Conservation (phyloP, 1,284 basidiomycete species). For the Ustilago cynodontis region DNA sequence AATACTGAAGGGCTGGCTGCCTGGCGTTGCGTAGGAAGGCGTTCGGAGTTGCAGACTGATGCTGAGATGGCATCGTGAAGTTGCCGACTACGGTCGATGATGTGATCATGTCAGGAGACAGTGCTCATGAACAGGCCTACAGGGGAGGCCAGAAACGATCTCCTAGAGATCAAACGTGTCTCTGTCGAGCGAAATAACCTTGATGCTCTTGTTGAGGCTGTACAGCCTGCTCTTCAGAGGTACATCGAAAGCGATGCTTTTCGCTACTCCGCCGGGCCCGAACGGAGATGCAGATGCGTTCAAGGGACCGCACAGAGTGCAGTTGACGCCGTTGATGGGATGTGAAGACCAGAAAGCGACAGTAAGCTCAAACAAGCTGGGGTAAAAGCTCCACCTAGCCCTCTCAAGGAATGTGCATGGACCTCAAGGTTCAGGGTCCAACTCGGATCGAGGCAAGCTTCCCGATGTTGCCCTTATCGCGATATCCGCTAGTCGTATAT, state of each 20-base stretch:
- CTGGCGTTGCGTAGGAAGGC: slow-evolving; percentile 10
- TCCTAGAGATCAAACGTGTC: background rate
- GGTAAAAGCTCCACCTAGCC: background rate
- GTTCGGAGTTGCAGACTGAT: slow-evolving; percentile 11
- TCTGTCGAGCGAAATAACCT: background rate
- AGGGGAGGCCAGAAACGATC: too few species aligned
- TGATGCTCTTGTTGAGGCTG: background rate
- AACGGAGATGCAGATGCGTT: too few species aligned
- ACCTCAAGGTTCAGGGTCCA: background rate
- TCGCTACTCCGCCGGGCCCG: background rate
- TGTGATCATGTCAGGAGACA: background rate
- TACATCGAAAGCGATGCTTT: background rate
- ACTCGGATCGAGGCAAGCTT: background rate
- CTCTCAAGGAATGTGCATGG: background rate
- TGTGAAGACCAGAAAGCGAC: background rate
- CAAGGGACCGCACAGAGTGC: background rate
- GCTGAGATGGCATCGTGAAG: slow-evolving; percentile 8
- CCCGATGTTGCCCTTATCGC: background rate
- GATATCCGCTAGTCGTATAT: background rate
- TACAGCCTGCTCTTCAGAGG: background rate
- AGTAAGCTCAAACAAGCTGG: too few species aligned
- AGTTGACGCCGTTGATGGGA: background rate
- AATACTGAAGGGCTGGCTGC: slow-evolving; percentile 1
- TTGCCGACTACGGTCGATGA: background rate
- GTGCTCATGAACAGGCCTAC: background rate